phyloP scores from a whole-genome alignment of 805 yeast genomes.

The Ogataea paradorogensis region DNA sequence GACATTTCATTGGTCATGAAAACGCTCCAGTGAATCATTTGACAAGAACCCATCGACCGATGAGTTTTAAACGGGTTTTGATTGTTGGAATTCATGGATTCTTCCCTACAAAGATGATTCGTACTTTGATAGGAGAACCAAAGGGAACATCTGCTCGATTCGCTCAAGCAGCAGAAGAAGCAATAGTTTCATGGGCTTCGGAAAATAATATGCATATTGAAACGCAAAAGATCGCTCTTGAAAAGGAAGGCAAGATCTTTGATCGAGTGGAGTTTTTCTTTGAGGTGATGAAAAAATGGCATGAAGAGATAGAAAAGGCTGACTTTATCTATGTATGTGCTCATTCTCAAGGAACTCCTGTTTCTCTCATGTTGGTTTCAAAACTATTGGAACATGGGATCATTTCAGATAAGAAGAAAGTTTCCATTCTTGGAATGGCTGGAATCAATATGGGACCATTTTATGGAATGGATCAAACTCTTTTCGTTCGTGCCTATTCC shows the following conservation, averaged over 20 bases:
- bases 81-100: slow-evolving; percentile 96
- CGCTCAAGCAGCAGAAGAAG: slow-evolving; percentile 84
- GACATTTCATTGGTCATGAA: slow-evolving; percentile 18
- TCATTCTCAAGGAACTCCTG: slow-evolving; percentile 96
- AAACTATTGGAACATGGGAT: slow-evolving; percentile 61
- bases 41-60: slow-evolving; percentile 21
- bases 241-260: slow-evolving; percentile 87
- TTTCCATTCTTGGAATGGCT: slow-evolving; percentile 90
- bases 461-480: slow-evolving; percentile 80
- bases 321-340: slow-evolving; percentile 90
- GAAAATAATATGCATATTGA: slow-evolving; percentile 42
- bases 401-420: slow-evolving; percentile 41
- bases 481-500: slow-evolving; percentile 83
- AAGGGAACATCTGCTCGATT: slow-evolving; percentile 93
- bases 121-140: slow-evolving; percentile 91
- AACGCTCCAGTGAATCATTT: slow-evolving; percentile 17
- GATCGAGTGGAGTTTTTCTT: slow-evolving; percentile 83
- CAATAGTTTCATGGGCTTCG: slow-evolving; percentile 66
- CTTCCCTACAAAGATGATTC: slow-evolving; percentile 80
- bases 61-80: slow-evolving; percentile 52
- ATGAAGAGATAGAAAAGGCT: slow-evolving; percentile 43
- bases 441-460: slow-evolving; percentile 94
- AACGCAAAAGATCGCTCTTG: slow-evolving; percentile 89
- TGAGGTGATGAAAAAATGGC: slow-evolving; percentile 67
- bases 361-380: slow-evolving; percentile 75